Evolutionary conservation across 1,139 yeast species (phyloP), one percentile per base, ranked within the genome.

Genomic region (Zygoascus hellenicus): DNA sequence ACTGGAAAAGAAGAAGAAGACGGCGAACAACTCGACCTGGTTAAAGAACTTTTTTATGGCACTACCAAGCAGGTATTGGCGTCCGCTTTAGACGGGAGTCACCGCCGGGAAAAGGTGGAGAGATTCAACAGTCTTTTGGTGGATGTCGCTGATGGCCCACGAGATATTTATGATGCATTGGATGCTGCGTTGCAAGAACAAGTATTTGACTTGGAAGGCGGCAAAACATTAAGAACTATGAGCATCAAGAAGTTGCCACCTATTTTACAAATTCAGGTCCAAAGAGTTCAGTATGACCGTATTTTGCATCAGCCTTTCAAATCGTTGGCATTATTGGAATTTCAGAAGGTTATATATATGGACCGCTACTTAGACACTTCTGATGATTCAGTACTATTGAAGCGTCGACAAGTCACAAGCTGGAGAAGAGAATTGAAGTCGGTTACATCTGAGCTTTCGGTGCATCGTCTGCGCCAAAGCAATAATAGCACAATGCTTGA

Each of bases 271-370:
- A 78, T 92, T 45, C 98, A 92, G 62, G 87, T 92, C 2, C 97
- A 90, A 65, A 75, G 98, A 59, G 97, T 90, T 1, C 84, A 88
- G 63, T 92, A 84, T 65, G 96, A 92, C 62, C 74, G 90, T 42
- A 83, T 75, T 48, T 67, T 76, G 32, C 74, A 81, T 46, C 75
- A 81, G 65, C 88, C 96, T 0, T 87, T 87, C 59, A 92, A 92
- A 61, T 83, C 90, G 1, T 75, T 79, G 41, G 89, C 85, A 48
- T 94, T 90, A 5, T 74, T 92, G 47, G 90, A 90, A 3, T 88
- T 89, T 58, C 78, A 81, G 34, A 88, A 87, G 45, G 78, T 72
- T 13, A 69, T 92, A 11, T 90, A 84, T 62, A 77, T 92, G 74
- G 98, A 92, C 67, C 74, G 97, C 51, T 92, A 92, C 58, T 68